phyloP scores from a whole-genome alignment of 2,329 filamentous ascomycete genomes.

The Furcasterigmium furcatum region DNA sequence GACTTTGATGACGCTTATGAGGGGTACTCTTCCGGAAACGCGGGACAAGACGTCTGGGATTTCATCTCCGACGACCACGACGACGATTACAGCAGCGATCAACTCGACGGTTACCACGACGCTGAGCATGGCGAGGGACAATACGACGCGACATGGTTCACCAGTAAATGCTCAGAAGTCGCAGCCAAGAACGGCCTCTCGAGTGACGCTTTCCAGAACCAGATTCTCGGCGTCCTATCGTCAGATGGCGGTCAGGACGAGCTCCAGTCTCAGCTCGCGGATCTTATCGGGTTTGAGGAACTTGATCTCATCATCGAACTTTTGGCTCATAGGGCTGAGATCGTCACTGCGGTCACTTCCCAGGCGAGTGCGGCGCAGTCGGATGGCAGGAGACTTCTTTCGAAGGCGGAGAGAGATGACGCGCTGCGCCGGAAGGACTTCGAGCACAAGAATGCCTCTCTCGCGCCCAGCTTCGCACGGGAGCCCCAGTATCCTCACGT shows the following conservation, averaged over 20 bases:
- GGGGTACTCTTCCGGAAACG: slow-evolving; percentile 53
- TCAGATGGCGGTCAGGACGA: slow-evolving; percentile 74
- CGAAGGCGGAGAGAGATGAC: slow-evolving; percentile 74
- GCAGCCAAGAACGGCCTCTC: slow-evolving; percentile 65
- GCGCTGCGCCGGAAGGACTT: slow-evolving; percentile 72
- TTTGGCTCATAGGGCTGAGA: slow-evolving; percentile 71
- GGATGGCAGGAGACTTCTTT: slow-evolving; percentile 54
- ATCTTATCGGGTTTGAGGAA: slow-evolving; percentile 90
- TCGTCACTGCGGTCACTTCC: slow-evolving; percentile 47
- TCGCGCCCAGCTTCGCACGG: slow-evolving; percentile 69
- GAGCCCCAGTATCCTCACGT: slow-evolving; percentile 88
- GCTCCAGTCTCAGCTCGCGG: slow-evolving; percentile 84
- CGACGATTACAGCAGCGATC: slow-evolving; percentile 59
- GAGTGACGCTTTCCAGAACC: slow-evolving; percentile 67
- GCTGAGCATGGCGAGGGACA: slow-evolving; percentile 18
- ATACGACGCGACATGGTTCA: slow-evolving; percentile 69
- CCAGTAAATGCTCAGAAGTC: slow-evolving; percentile 63
- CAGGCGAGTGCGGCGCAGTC: slow-evolving; percentile 11
- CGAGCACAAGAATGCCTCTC: slow-evolving; percentile 74
- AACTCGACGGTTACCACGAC: slow-evolving; percentile 29
- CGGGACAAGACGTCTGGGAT: slow-evolving; percentile 86
- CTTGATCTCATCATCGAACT: slow-evolving; percentile 90
- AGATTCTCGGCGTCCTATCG: slow-evolving; percentile 71
- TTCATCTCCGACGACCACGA: slow-evolving; percentile 75
- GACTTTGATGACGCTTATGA: slow-evolving; percentile 63